phyloP scores from a whole-genome alignment of 2,329 filamentous ascomycete species.

The Scedosporium aurantiacum region DNA sequence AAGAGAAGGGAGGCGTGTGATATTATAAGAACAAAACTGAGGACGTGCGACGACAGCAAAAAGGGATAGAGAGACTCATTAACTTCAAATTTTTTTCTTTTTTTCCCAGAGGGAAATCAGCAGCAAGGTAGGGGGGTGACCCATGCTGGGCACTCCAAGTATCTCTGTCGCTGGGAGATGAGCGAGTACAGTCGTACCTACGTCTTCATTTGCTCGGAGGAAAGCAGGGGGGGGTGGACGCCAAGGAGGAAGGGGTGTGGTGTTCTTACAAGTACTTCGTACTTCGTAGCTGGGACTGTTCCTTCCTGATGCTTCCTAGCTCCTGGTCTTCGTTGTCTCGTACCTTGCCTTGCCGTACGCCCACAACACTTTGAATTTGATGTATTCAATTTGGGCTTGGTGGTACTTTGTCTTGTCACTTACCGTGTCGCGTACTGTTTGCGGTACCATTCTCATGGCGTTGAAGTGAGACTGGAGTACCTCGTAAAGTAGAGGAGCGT shows the following conservation, averaged over 20 bases:
- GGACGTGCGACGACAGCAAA: conserved; percentile 7
- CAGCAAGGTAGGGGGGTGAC: neutral
- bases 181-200: neutral
- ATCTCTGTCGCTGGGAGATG: neutral
- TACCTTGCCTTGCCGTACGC: no score
- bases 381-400: neutral
- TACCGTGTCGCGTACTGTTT: neutral
- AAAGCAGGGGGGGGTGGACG: neutral
- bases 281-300: no score
- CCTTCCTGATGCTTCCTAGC: neutral
- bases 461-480: neutral
- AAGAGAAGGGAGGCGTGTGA: conserved; percentile 13
- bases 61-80: conserved; percentile 1
- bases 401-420: neutral
- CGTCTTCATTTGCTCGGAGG: neutral
- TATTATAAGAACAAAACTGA: conserved; percentile 12
- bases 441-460: neutral
- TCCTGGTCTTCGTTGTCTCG: neutral
- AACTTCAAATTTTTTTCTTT: neutral
- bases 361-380: no score
- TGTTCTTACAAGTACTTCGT: neutral
- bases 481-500: no score
- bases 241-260: neutral
- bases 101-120: neutral
- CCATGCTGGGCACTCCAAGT: neutral